phyloP scores from a whole-genome alignment of 345 rosid genomes.

The Mallotus nudiflorus region DNA sequence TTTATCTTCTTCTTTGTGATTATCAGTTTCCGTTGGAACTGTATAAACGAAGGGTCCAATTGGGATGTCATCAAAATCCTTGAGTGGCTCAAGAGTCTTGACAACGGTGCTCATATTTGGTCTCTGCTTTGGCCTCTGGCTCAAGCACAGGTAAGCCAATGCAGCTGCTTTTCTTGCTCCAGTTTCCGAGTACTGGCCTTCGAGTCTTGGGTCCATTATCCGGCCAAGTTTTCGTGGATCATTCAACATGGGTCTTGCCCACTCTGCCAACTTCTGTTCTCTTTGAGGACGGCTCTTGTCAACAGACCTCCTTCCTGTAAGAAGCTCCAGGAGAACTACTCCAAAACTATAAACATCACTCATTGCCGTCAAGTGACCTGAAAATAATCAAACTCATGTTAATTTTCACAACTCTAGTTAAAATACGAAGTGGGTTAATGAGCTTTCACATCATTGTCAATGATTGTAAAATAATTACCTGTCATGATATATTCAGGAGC shows the following conservation, averaged over 20 bases:
- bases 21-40: conserved; percentile 45
- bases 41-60: conserved; percentile 64
- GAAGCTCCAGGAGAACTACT: conserved; percentile 33
- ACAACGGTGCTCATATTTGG: conserved; percentile 69
- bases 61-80: conserved; percentile 53
- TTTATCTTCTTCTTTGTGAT: conserved; percentile 23
- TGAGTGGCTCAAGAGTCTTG: conserved; percentile 57
- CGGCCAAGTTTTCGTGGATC: conserved; percentile 63
- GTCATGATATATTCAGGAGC: conserved; percentile 98
- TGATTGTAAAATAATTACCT: conserved; percentile 40
- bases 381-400: not conserved
- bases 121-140: conserved; percentile 74
- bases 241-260: conserved; percentile 47
- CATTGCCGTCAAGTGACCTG: conserved; percentile 34
- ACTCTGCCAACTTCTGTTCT: conserved; percentile 31
- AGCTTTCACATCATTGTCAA: too few species aligned
- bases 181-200: conserved; percentile 80
- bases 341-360: conserved; percentile 39
- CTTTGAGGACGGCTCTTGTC: conserved; percentile 28
- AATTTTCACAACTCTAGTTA: not conserved
- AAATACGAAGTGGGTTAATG: too few species aligned
- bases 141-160: conserved; percentile 76
- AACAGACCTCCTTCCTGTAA: conserved; percentile 27
- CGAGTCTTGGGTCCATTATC: conserved; percentile 86
- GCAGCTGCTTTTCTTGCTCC: conserved; percentile 80